phyloP scores from a whole-genome alignment of 192 early-diverging fungal species.

The Backusella parvicylindrica region DNA sequence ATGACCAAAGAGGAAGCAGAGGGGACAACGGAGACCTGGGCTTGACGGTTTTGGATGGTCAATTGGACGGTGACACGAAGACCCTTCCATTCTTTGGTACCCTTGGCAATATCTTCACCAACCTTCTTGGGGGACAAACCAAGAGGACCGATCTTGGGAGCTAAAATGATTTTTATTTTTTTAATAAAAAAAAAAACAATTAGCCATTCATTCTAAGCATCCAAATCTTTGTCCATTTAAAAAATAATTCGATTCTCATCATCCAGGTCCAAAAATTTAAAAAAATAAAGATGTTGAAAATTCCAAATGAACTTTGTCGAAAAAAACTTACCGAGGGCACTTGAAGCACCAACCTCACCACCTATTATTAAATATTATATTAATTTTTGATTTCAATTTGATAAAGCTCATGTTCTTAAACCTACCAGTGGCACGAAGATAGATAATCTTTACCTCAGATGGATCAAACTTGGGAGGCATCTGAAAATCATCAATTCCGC shows the following conservation, averaged over 20 bases:
- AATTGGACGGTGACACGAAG: slow-evolving; percentile 97
- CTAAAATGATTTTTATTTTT: too few relatives aligned
- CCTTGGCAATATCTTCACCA: slow-evolving; percentile 99
- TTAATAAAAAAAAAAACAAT: neutral
- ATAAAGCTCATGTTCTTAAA: too few relatives aligned
- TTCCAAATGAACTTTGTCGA: too few relatives aligned
- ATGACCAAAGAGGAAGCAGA: slow-evolving; percentile 96
- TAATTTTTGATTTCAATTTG: too few relatives aligned
- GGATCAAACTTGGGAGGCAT: slow-evolving; percentile 88
- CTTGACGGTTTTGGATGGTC: slow-evolving; percentile 99
- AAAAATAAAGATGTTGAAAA: neutral
- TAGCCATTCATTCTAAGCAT: neutral
- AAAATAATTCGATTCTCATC: neutral
- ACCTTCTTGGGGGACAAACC: slow-evolving; percentile 99
- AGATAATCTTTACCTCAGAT: slow-evolving; percentile 73
- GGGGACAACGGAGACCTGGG: slow-evolving; percentile 92
- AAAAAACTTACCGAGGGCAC: slow-evolving; percentile 58
- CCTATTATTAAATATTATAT: too few relatives aligned
- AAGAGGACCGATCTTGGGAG: slow-evolving; percentile 99
- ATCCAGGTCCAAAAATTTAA: neutral
- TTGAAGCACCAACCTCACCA: slow-evolving; percentile 87
- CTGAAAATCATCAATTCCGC: neutral
- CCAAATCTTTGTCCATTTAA: neutral
- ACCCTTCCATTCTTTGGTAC: slow-evolving; percentile 98
- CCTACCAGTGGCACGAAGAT: slow-evolving; percentile 87